These are phyloP conservation scores for Trichoderma semiorbis DNA, from an alignment of 2,329 filamentous ascomycete species.

Conservation along the genomic window DNA sequence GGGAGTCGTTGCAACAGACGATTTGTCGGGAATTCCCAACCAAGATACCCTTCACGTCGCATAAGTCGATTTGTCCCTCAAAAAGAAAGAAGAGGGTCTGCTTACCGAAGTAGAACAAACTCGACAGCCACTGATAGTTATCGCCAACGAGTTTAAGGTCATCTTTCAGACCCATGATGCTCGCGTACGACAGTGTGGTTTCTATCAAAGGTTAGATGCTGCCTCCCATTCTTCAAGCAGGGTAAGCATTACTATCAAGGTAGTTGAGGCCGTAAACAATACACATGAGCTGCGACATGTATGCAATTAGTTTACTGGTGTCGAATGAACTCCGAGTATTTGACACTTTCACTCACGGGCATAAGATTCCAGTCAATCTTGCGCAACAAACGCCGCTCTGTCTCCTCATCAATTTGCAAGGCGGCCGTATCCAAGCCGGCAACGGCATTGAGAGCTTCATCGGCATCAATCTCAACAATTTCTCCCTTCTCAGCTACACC, in stretches of 20 bases:
- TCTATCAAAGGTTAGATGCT: constrained; percentile 2
- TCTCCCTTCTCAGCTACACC: background rate
- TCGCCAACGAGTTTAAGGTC: constrained; percentile 17
- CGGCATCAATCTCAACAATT: constrained; percentile 6
- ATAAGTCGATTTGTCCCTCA: background rate
- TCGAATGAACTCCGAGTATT: background rate
- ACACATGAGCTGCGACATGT: constrained; percentile 3
- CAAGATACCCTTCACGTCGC: constrained; percentile 10
- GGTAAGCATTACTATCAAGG: constrained; percentile 7
- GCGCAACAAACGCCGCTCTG: constrained; percentile 14
- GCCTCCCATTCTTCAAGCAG: background rate
- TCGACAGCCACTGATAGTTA: constrained; percentile 18
- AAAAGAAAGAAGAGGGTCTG: background rate
- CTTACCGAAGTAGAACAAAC: constrained; percentile 18
- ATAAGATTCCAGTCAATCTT: constrained; percentile 19
- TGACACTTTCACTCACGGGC: background rate
- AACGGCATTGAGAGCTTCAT: constrained; percentile 18
- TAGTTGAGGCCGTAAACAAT: constrained; percentile 18
- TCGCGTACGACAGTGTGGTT: constrained; percentile 18
- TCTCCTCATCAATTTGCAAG: constrained; percentile 11
- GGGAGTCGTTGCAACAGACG: constrained; percentile 15
- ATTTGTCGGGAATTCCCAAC: constrained; percentile 18
- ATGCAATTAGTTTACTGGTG: background rate
- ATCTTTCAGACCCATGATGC: constrained; percentile 16
- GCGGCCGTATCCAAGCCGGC: background rate